phyloP scores from a whole-genome alignment of 305 asterid species.

The Fraxinus sp. region DNA sequence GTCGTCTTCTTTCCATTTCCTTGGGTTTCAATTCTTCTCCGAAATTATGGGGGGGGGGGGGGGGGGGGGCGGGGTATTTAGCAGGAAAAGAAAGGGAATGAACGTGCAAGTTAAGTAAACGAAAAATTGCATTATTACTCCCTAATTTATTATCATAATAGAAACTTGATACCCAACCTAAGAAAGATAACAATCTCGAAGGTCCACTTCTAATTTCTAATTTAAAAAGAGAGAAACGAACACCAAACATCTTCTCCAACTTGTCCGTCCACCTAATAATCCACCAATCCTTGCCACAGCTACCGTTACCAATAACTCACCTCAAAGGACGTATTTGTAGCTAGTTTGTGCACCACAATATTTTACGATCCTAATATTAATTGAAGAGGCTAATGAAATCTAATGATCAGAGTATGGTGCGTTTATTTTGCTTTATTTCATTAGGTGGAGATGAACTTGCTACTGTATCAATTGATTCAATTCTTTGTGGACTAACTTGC shows the following conservation, averaged over 20 bases:
- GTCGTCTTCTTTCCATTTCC: slow-evolving; percentile 20
- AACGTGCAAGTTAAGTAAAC: neutral
- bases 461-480: neutral
- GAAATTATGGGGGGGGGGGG: slow-evolving; percentile 24
- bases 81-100: neutral
- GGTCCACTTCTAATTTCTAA: neutral
- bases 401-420: neutral
- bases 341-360: neutral
- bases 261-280: neutral
- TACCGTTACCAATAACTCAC: neutral
- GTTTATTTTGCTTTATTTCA: neutral
- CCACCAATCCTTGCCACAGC: neutral
- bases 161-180: neutral
- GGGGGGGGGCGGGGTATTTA: neutral
- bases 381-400: neutral
- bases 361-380: neutral
- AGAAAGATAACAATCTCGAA: neutral
- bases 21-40: slow-evolving; percentile 27
- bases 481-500: neutral
- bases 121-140: neutral
- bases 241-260: neutral
- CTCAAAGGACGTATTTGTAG: neutral
- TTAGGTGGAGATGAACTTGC: neutral
- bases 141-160: neutral
- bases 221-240: neutral